These are phyloP conservation scores for Naegleria gruberi DNA, from an alignment of 208 protist genomes.

Conservation along the genomic window DNA sequence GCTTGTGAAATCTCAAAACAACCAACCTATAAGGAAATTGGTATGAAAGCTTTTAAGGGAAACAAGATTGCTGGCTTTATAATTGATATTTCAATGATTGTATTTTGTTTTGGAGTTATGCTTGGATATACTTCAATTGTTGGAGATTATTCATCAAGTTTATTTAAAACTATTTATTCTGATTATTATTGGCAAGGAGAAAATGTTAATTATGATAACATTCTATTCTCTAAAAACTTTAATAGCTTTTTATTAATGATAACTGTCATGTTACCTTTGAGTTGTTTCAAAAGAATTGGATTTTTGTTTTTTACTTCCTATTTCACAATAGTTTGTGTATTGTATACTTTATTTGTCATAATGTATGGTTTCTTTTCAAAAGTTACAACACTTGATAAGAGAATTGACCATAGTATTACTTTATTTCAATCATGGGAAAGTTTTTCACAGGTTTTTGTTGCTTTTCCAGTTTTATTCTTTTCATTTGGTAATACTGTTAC, in stretches of 20 bases:
- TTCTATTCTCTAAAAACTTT: not conserved
- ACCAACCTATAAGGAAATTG: not conserved
- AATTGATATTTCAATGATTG: not conserved
- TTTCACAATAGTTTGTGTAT: not conserved
- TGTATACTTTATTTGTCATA: not conserved
- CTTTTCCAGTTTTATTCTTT: slow-evolving; percentile 4
- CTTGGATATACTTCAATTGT: not conserved
- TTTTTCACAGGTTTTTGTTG: not conserved
- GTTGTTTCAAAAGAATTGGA: not conserved
- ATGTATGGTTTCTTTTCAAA: not conserved
- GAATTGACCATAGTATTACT: not conserved
- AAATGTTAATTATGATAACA: not conserved
- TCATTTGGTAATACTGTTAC: not conserved
- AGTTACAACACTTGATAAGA: not conserved
- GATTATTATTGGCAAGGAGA: not conserved
- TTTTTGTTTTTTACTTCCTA: not conserved
- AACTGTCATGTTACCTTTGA: not conserved
- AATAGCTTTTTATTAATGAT: not conserved
- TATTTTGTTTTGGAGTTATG: not conserved
- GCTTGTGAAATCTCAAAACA: not conserved
- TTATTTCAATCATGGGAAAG: not conserved
- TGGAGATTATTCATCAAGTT: not conserved
- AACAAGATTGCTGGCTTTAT: not conserved
- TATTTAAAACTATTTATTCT: not conserved
- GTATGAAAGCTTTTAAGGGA: not conserved